Conservation (phyloP, 306 rosid genomes). For the Echinosophora koreensis region DNA sequence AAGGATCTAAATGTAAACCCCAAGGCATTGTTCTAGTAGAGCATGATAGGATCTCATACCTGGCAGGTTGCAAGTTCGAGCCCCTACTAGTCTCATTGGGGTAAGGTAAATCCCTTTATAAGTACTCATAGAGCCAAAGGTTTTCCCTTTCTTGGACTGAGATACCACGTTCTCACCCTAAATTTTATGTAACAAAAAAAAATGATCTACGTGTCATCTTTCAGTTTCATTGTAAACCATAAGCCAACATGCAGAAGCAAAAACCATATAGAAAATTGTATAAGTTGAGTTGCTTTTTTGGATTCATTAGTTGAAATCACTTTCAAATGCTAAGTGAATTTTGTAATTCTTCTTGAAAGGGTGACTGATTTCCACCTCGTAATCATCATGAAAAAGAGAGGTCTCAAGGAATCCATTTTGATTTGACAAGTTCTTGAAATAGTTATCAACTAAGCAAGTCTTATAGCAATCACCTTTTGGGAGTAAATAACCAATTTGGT, state of each 20-base stretch:
- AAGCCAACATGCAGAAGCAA: not conserved
- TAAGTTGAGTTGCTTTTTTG: not conserved
- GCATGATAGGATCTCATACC: too few species aligned
- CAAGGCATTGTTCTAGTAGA: too few species aligned
- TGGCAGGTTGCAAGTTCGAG: too few species aligned
- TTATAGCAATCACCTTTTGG: constrained; percentile 57
- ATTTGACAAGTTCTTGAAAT: constrained; percentile 73
- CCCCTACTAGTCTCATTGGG: too few species aligned
- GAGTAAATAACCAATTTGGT: too few species aligned
- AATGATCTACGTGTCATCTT: not conserved
- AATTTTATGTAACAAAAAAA: too few species aligned
- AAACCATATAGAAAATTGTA: constrained; percentile 6
- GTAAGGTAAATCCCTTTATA: too few species aligned
- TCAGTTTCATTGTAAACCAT: not conserved
- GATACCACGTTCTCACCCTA: too few species aligned
- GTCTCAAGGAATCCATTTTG: constrained; percentile 39
- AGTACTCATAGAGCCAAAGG: too few species aligned
- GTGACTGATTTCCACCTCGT: constrained; percentile 34
- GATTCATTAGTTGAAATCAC: constrained; percentile 32
- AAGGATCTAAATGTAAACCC: not conserved
- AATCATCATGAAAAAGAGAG: constrained; percentile 46
- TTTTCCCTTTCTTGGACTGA: too few species aligned
- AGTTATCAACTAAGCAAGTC: constrained; percentile 68
- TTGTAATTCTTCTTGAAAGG: constrained; percentile 10
- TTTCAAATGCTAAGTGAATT: constrained; percentile 1